Evolutionary conservation across 805 yeast genomes (phyloP), one percentile per base, ranked within the genome.

Genomic region (Alloascoidea africana): DNA sequence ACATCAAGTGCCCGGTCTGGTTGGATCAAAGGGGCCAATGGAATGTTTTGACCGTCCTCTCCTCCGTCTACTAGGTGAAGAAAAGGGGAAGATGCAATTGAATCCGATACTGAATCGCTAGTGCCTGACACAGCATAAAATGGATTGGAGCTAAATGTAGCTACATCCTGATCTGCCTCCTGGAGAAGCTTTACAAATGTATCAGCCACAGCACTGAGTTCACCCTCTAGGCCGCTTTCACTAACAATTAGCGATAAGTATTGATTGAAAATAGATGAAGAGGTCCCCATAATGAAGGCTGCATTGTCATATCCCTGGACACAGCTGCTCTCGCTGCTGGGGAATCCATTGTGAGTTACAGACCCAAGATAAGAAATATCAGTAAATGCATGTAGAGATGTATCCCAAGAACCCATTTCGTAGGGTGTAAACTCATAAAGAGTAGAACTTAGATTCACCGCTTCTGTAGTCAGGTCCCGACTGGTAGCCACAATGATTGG

Each of bases 361-460:
- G 87, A 65, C 17, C 91, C 93, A 37, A 79, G 50, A 50, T 78
- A 81, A 52, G 70, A 66, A 18, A 73, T 55, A 41, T 79, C 75
- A n/a, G 76, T 62, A 54, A 81, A 81, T 8, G 75, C 59, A 39
- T 66, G 59, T 36, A 76, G 54, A 2, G 76, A 65, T 14, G 80
- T 75, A 50, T 82, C 91, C 87, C 87, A 82, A 3, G 86, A 75
- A 17, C 93, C 93, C 48, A 81, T 55, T 50, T 75, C 76, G 45
- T 56, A 70, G 14, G 86, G 83, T 41, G 46, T 45, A 42, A 53
- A 41, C 39, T 53, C 57, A 32, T 52, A 41, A n/a, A 52, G 65
- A 2, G 91, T 76, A 5, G 86, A 75, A 55, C 78, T 79, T 19
- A 55, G 50, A 43, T 66, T 63, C 34, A 76, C 57, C 34, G 76